Conservation (phyloP, 2,329 filamentous ascomycete genomes). For the Fusarium sp. region DNA sequence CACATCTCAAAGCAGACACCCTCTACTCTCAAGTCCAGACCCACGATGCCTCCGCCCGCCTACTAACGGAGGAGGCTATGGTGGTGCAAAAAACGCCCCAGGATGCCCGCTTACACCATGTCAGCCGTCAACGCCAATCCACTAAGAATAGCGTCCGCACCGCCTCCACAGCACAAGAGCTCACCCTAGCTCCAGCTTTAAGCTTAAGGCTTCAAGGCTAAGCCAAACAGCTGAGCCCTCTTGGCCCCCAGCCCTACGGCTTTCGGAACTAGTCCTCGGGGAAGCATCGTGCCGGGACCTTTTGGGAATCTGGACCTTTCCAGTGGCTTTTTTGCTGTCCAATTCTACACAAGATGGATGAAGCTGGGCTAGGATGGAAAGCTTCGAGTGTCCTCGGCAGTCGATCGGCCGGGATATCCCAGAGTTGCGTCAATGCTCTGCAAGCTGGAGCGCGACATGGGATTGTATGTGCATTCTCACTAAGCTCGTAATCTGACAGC, state of each 20-base stretch:
- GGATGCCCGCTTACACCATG: constrained; percentile 16
- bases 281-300: neutral
- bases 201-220: constrained; percentile 32
- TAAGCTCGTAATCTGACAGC: neutral
- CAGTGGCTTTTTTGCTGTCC: neutral
- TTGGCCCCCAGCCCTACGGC: neutral
- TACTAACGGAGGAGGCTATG: constrained; percentile 31
- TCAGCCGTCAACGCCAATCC: constrained; percentile 19
- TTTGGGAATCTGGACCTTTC: neutral
- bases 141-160: constrained; percentile 13
- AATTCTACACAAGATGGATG: neutral
- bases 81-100: neutral
- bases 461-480: neutral
- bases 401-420: neutral
- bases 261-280: neutral
- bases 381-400: neutral
- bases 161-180: constrained; percentile 15
- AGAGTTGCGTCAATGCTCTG: neutral
- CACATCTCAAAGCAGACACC: neutral
- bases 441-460: neutral
- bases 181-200: constrained; percentile 27
- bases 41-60: constrained; percentile 2
- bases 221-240: constrained; percentile 13
- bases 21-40: neutral
- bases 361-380: neutral